These are phyloP conservation scores for Myrica gale DNA, from an alignment of 306 rosid genomes.

Conservation along the genomic window DNA sequence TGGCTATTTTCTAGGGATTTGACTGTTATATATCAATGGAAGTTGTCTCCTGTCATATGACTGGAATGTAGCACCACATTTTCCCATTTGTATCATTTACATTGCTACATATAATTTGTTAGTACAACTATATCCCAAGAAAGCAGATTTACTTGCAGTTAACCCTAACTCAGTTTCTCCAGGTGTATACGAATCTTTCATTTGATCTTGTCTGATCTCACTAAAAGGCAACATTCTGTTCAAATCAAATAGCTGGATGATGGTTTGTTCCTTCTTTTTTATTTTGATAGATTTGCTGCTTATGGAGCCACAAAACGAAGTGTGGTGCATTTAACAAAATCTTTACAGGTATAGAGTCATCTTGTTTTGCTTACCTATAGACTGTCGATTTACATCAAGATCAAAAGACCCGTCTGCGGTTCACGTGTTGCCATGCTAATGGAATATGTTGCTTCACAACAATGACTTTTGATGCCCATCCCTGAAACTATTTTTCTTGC, in stretches of 20 bases:
- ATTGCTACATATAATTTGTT: neutral
- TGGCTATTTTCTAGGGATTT: neutral
- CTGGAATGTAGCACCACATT: neutral
- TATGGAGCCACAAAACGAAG: slow-evolving; percentile 99
- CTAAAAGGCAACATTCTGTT: neutral
- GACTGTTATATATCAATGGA: neutral
- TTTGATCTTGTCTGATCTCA: neutral
- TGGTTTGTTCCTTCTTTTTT: slow-evolving; percentile 14
- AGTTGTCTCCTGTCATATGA: neutral
- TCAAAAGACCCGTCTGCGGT: neutral
- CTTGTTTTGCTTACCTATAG: slow-evolving; percentile 17
- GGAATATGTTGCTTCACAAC: slow-evolving; percentile 1
- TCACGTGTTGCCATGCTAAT: neutral
- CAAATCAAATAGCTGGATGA: slow-evolving; percentile 1
- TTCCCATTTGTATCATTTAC: neutral
- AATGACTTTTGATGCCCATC: neutral
- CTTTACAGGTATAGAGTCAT: slow-evolving; percentile 64
- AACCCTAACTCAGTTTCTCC: neutral
- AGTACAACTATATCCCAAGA: neutral
- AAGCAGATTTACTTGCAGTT: neutral
- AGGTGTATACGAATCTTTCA: neutral
- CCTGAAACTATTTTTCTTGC: neutral
- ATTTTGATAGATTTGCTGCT: slow-evolving; percentile 80
- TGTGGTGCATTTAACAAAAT: slow-evolving; percentile 91
- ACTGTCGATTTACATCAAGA: neutral